phyloP scores from a whole-genome alignment of 2,329 filamentous ascomycete genomes.

The Akanthomyces uredinophilus region DNA sequence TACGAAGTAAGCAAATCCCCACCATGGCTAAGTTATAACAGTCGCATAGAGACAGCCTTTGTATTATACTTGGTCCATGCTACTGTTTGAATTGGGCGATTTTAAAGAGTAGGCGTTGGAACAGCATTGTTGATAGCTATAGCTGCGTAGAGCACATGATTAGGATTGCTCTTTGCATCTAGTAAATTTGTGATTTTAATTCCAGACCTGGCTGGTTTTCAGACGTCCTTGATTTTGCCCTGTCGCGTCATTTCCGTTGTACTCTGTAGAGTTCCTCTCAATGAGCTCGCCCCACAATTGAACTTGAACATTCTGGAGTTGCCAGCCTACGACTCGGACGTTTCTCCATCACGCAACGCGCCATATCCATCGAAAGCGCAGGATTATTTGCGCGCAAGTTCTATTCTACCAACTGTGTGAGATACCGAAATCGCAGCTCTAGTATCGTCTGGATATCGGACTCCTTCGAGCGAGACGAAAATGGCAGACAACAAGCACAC shows the following conservation, averaged over 20 bases:
- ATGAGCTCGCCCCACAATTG: conserved; percentile 1
- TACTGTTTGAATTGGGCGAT: background rate
- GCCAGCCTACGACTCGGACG: background rate
- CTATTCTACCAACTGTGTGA: too few relatives aligned
- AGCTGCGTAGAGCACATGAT: background rate
- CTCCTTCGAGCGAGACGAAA: background rate
- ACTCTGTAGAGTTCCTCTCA: background rate
- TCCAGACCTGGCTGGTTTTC: too few relatives aligned
- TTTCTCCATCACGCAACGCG: background rate
- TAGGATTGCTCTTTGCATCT: background rate
- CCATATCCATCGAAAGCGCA: background rate
- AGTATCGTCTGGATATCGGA: background rate
- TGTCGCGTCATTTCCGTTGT: background rate
- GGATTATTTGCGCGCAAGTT: background rate
- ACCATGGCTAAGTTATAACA: conserved; percentile 1
- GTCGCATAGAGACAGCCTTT: background rate
- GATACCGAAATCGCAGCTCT: background rate
- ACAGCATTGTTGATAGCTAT: background rate
- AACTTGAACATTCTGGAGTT: background rate
- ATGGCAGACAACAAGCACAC: conserved; percentile 33
- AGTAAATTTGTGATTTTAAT: background rate
- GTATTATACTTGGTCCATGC: background rate
- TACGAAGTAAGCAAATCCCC: conserved; percentile 10
- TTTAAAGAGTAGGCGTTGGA: background rate
- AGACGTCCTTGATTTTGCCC: too few relatives aligned